Evolutionary conservation across 2,329 filamentous ascomycete species (phyloP).

Genomic region (Talaromyces sp.): DNA sequence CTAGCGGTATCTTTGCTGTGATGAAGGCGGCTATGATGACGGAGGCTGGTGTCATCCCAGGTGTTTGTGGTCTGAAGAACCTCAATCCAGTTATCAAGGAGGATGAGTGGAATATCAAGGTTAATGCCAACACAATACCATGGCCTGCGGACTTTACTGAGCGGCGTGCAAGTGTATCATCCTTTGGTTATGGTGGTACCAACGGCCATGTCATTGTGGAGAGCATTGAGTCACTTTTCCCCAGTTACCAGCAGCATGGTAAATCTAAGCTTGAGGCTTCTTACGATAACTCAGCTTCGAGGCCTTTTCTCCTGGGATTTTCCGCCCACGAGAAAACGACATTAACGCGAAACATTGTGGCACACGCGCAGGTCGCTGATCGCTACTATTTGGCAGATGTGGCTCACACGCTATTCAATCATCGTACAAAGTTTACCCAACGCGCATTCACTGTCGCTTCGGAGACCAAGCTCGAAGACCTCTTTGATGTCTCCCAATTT

Average conservation of each 20-base stretch:
- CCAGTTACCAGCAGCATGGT: no score
- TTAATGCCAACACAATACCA: slow-evolving; percentile 20
- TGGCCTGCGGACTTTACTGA: slow-evolving; percentile 22
- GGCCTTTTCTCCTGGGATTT: neutral
- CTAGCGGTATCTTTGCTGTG: slow-evolving; percentile 26
- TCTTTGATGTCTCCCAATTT: no score
- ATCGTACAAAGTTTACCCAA: no score
- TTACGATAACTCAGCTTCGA: no score
- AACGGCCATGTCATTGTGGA: no score
- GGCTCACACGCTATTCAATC: slow-evolving; percentile 6
- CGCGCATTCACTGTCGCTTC: no score
- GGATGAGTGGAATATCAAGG: slow-evolving; percentile 25
- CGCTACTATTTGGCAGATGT: neutral
- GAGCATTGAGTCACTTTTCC: no score
- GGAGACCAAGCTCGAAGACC: no score
- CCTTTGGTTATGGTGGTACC: slow-evolving; percentile 35
- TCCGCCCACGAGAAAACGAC: neutral
- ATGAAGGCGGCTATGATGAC: slow-evolving; percentile 33
- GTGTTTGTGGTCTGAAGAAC: neutral
- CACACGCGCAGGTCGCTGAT: neutral
- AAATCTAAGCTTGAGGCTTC: no score
- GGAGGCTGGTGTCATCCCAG: neutral
- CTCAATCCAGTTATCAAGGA: slow-evolving; percentile 25
- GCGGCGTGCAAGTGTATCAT: slow-evolving; percentile 35
- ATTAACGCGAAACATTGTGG: neutral